phyloP scores from a whole-genome alignment of 495 filamentous ascomycete species.

The Penicillium flavigenum region DNA sequence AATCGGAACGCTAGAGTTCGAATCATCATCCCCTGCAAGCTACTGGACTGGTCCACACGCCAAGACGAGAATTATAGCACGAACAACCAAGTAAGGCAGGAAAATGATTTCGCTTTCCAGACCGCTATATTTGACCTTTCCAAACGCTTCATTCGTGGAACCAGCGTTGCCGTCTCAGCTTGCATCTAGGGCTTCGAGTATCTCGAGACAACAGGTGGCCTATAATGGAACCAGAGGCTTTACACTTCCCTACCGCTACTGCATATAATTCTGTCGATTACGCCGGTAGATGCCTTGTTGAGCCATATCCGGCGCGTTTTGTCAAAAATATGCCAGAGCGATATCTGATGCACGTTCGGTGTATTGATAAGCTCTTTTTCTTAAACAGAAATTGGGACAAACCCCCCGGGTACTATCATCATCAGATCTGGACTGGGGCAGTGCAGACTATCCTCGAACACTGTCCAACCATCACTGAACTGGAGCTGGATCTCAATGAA shows the following conservation, averaged over 20 bases:
- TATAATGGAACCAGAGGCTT: constrained; percentile 1
- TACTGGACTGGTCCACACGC: background rate
- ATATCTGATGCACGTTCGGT: background rate
- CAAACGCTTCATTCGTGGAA: constrained; percentile 5
- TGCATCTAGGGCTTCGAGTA: constrained; percentile 1
- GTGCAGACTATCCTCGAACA: background rate
- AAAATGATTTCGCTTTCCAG: constrained; percentile 4
- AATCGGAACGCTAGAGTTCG: background rate
- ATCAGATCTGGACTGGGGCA: constrained; percentile 2
- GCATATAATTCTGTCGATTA: background rate
- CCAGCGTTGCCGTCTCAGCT: background rate
- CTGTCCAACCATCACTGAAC: background rate
- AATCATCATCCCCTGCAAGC: background rate
- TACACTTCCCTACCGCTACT: background rate
- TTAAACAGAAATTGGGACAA: background rate
- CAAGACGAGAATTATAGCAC: background rate
- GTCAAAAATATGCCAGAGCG: background rate
- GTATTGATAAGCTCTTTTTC: constrained; percentile 7
- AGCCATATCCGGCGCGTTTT: constrained; percentile 1
- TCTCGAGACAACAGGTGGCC: background rate
- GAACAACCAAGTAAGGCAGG: background rate
- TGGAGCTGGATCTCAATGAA: background rate
- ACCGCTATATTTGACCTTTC: constrained; percentile 7
- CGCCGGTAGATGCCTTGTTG: too few species aligned
- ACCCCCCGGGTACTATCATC: background rate